Conservation (phyloP, 129 eudicot genomes). For the Logfia minima region DNA sequence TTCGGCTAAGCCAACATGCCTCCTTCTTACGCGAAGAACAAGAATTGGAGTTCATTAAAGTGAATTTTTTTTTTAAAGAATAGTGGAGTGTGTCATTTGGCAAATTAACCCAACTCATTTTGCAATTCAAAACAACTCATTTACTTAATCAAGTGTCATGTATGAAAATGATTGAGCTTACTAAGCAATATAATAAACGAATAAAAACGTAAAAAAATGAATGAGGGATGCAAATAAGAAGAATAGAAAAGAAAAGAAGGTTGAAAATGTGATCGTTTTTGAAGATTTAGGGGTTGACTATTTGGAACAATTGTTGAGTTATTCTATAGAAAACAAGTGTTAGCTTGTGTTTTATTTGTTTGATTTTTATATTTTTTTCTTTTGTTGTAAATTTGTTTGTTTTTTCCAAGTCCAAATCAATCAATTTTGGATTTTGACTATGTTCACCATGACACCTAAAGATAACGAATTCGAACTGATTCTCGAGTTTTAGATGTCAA, state of each 20-base stretch:
- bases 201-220: too few relatives aligned
- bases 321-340: slow-evolving; percentile 26
- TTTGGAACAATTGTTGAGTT: slow-evolving; percentile 63
- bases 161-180: too few relatives aligned
- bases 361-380: neutral
- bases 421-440: neutral
- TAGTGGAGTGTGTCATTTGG: too few relatives aligned
- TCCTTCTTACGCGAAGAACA: too few relatives aligned
- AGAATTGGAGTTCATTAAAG: too few relatives aligned
- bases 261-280: slow-evolving; percentile 36
- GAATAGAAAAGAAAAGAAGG: slow-evolving; percentile 33
- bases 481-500: neutral
- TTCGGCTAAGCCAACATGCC: too few relatives aligned
- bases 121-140: too few relatives aligned
- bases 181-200: too few relatives aligned
- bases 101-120: too few relatives aligned
- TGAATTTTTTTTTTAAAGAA: too few relatives aligned
- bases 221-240: slow-evolving; percentile 34
- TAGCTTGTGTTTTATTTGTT: slow-evolving; percentile 1
- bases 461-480: too few relatives aligned
- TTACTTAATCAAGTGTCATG: too few relatives aligned
- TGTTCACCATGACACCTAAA: neutral
- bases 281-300: slow-evolving; percentile 76
- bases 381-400: neutral
- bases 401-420: neutral